Evolutionary conservation across 176 grass and related monocot genomes (phyloP), one percentile per base, ranked within the genome.

Genomic region (Raddia distichophylla): DNA sequence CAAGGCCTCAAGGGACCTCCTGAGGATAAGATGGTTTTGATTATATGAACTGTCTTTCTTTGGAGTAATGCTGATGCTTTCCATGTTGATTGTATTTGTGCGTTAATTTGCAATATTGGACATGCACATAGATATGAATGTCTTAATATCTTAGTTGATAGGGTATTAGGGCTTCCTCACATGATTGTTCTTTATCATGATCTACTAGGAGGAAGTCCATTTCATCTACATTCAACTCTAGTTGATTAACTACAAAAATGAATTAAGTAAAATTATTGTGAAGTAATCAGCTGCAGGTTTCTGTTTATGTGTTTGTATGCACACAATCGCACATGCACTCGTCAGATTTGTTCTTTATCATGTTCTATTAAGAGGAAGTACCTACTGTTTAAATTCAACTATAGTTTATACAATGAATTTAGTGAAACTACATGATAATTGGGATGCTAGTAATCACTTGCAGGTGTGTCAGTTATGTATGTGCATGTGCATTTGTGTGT

Each of bases 351-450:
- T 40, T 40, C 0, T 40, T 40, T 40, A 40, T 40, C 4, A 40
- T 40, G 37, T 40, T 40, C 37, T 40, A 40, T 40, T 40, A 40
- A 40, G 37, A 40, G 37, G 37, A 40, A 40, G 37, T 40, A 40
- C 56, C 70, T 81, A 71, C 18, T 65, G 33, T 47, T 33, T 40
- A 50, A 85, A 64, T 71, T 82, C 44, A 80, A 75, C 37, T 60
- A 35, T 71, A 82, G 12, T 64, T 60, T 12, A 74, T n/a, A 43
- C 73, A 79, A 73, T 33, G 9, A 69, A 43, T 67, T 60, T 17
- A 35, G 5, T 58, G 9, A 42, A 67, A 27, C 10, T 80, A 27
- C 54, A 10, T 51, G 10, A 5, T 45, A 16, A 15, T 13, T 70
- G 4, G 74, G 67, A 7, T 7, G 54, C 12, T 8, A 42, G 42